These are phyloP conservation scores for Aspergillus uvarum DNA, from an alignment of 2,329 filamentous ascomycete genomes.

Conservation along the genomic window DNA sequence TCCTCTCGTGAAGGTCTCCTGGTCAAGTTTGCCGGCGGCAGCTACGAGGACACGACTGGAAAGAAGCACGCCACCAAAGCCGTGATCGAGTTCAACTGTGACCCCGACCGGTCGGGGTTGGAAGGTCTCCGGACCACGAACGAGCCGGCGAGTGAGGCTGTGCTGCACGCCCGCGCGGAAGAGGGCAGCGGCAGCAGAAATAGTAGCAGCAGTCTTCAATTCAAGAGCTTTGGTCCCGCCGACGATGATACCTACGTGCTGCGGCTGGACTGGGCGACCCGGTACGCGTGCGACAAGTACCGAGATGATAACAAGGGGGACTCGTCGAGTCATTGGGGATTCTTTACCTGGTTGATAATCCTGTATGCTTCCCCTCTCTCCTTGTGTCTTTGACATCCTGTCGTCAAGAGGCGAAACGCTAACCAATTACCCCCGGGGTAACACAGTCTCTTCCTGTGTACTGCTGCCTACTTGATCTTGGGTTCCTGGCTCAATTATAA, in stretches of 20 bases:
- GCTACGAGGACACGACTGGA: conserved; percentile 48
- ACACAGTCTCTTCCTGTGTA: conserved; percentile 74
- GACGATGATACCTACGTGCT: conserved; percentile 63
- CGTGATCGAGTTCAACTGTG: conserved; percentile 82
- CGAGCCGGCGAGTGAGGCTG: conserved; percentile 25
- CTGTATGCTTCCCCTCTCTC: conserved; percentile 61
- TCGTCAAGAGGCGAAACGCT: not conserved
- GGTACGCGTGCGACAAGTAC: conserved; percentile 74
- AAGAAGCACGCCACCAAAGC: conserved; percentile 62
- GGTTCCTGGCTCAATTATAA: conserved; percentile 99
- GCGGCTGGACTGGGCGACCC: conserved; percentile 80
- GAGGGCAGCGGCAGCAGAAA: conserved; percentile 20
- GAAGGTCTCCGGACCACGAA: conserved; percentile 51
- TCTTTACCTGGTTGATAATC: conserved; percentile 96
- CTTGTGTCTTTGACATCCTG: not conserved
- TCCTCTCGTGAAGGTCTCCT: conserved; percentile 69
- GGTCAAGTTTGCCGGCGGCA: conserved; percentile 64
- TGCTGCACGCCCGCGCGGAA: conserved; percentile 18
- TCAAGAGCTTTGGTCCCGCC: conserved; percentile 68
- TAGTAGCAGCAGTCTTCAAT: conserved; percentile 64
- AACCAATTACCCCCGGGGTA: not conserved
- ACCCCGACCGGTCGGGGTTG: conserved; percentile 67
- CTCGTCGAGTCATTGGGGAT: conserved; percentile 71
- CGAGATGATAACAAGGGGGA: conserved; percentile 46
- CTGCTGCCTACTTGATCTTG: conserved; percentile 91